Base-by-base conservation (phyloP, 225 moss, liverwort and hornwort species). In the Physcomitrellopsis africana region DNA sequence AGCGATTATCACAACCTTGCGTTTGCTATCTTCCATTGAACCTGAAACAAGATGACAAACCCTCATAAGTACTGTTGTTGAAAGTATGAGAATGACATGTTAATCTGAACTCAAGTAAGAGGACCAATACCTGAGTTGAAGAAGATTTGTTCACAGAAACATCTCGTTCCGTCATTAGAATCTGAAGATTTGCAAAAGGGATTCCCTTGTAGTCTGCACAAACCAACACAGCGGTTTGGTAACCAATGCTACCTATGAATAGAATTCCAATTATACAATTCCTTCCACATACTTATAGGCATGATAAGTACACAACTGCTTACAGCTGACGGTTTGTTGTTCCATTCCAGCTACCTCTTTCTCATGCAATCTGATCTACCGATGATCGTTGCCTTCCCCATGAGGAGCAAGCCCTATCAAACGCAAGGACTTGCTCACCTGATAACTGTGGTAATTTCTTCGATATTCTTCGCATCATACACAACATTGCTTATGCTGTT, bases 131-230 rank as follows among this genome's bases (percentile, higher is more conserved):
- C 78, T 65, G 58, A 44, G 5, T 64, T 43, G 22, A 44, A 27
- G 63, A 77, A 82, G 7, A 52, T n/a, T 69, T 82, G 69, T 11
- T 41, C 23, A 17, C 82, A 78, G 27, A 78, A 78, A 45, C 82
- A 82, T 65, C 82, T 64, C 3, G 63, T 78, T 0, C 74, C 77
- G 1, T 78, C 78, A 18, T 82, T 16, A 11, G 45, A 18, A 32
- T 69, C 18, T 74, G 69, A 41, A 65, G 2, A 2, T 29, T n/a
- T 0, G 52, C 74, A 82, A 29, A 17, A 74, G 5, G 82, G 82
- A 18, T 78, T 82, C 0, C 8, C 74, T 52, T 52, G 57, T 12
- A 82, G 59, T 0, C 69, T 82, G 59, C 27, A 51, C 19, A 55
- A 46, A 14, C 3, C 51, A 70, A 37, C 17, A 42, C 1, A 1